phyloP scores from a whole-genome alignment of 192 early-diverging fungal genomes.

The Geosiphon pyriformis region DNA sequence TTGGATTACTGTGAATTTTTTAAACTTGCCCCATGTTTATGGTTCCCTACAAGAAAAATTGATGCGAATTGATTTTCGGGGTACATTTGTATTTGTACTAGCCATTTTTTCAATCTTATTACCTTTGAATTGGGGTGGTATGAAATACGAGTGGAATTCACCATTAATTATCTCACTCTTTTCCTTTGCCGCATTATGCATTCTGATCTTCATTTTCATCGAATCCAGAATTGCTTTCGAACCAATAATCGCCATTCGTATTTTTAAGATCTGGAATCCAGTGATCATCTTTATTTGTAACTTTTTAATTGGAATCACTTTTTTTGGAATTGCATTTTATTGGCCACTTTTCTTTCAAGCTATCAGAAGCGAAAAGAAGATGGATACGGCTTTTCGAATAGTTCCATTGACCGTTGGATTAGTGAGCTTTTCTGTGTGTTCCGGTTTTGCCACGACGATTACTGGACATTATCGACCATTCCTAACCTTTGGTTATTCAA shows the following conservation, averaged over 20 bases:
- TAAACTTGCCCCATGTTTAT: slow-evolving; percentile 45
- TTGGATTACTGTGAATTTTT: slow-evolving; percentile 39
- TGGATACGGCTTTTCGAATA: too few relatives aligned
- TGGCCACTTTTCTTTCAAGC: slow-evolving; percentile 68
- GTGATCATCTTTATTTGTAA: slow-evolving; percentile 34
- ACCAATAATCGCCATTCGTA: slow-evolving; percentile 59
- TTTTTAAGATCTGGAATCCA: slow-evolving; percentile 50
- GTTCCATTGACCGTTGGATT: not conserved
- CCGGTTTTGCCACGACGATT: not conserved
- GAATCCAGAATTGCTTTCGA: slow-evolving; percentile 60
- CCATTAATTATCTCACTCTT: slow-evolving; percentile 54
- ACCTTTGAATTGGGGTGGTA: slow-evolving; percentile 72
- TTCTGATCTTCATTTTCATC: slow-evolving; percentile 50
- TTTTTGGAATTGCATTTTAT: slow-evolving; percentile 60
- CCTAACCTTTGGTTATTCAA: slow-evolving; percentile 52
- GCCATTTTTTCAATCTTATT: slow-evolving; percentile 56
- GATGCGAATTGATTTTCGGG: slow-evolving; percentile 56
- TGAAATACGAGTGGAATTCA: slow-evolving; percentile 58
- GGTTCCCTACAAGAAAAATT: slow-evolving; percentile 52
- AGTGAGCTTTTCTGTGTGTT: not conserved
- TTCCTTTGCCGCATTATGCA: slow-evolving; percentile 42
- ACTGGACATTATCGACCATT: slow-evolving; percentile 44
- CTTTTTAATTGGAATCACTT: slow-evolving; percentile 40
- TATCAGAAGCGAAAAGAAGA: slow-evolving; percentile 40
- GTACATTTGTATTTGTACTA: slow-evolving; percentile 50